Evolutionary conservation across 2,329 filamentous ascomycete genomes (phyloP).

Genomic region (Diaporthe sp.): DNA sequence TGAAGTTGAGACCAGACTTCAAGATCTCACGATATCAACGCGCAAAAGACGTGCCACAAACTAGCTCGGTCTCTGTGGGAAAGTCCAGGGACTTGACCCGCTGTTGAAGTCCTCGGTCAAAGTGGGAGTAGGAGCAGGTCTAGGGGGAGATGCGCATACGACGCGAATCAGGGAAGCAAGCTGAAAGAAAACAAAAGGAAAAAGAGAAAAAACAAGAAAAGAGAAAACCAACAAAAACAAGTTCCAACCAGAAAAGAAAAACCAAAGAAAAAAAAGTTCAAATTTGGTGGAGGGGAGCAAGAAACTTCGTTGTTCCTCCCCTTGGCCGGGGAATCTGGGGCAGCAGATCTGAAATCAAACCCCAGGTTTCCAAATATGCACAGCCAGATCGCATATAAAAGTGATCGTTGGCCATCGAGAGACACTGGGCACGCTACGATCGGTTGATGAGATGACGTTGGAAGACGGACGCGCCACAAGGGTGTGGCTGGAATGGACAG

Average conservation of each 20-base stretch:
- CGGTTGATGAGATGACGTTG: conserved; percentile 20
- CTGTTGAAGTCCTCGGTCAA: not conserved
- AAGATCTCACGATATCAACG: no score
- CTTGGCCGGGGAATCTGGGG: not conserved
- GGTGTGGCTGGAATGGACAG: conserved; percentile 9
- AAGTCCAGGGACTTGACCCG: not conserved
- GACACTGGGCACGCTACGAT: not conserved
- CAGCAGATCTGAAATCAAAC: no score
- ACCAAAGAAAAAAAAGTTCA: not conserved
- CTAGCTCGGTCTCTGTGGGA: not conserved
- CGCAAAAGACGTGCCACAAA: no score
- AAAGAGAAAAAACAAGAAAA: not conserved
- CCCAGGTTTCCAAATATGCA: not conserved
- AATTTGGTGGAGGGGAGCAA: no score
- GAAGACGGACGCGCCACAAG: conserved; percentile 6
- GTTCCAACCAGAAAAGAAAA: not conserved
- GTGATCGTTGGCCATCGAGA: not conserved
- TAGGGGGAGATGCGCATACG: not conserved
- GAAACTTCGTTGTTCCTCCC: not conserved
- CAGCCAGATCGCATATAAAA: not conserved
- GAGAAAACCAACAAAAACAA: no score
- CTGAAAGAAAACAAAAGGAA: not conserved
- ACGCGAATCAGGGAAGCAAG: not conserved
- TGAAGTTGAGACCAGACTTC: no score
- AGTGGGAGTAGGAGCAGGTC: not conserved